Base-by-base conservation (phyloP, 805 yeast species). In the Suhomyces sp. region DNA sequence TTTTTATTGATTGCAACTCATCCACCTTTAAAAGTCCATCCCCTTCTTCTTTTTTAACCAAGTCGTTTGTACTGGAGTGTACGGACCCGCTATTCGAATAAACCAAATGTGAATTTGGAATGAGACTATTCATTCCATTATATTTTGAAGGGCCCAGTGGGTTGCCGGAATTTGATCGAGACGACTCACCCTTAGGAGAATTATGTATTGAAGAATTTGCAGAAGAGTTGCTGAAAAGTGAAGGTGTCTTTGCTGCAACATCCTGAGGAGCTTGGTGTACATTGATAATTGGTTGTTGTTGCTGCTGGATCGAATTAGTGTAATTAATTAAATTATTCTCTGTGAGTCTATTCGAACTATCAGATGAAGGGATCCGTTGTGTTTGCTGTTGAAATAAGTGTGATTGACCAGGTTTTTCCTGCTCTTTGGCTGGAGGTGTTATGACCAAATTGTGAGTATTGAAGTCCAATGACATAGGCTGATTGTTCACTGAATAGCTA, bases 161-260 rank as follows among this genome's bases (percentile, higher is more conserved):
- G 18, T 33, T 41, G 11, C 48, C 33, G 18, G 35, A 38, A 42
- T 38, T 28, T 32, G 36, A 39, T 38, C 34, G 35, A 39, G 50
- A 31, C 19, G 37, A 21, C 21, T 56, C 50, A 7, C 9, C 21
- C 37, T 42, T 65, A 49, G 68, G 68, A 0, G 74, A 56, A 27
- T 68, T 61, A 30, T 38, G 40, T 13, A 38, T 40, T 0, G 60
- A 53, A 1, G 67, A 60, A 41, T 58, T 60, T 20, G 57, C 62
- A 15, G 67, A 60, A 1, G 82, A 72, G 39, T 73, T 68, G 31
- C 77, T 69, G 52, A 79, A 78, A 11, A 79, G 54, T 0, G 83
- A 77, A 0, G 82, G 82, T 0, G 81, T 77, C 25, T 57, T 61
- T 4, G 70, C 70, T 2, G 56, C 57, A 5, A 60, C 53, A 6